phyloP scores from a whole-genome alignment of 192 early-diverging fungal genomes.

The Linnemannia zychae region DNA sequence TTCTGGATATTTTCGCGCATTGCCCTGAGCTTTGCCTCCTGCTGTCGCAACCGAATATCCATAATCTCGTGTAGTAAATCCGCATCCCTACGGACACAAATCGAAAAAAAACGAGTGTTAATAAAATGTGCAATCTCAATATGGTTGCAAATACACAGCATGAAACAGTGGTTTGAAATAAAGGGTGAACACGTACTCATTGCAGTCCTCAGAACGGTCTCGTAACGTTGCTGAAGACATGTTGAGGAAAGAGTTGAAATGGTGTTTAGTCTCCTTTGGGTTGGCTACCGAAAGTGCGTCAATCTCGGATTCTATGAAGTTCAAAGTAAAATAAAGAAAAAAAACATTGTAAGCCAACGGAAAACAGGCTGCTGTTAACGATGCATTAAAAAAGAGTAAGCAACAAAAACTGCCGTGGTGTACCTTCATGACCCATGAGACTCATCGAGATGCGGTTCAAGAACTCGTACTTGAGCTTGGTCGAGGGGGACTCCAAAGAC shows the following conservation, averaged over 20 bases:
- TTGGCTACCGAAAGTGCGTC: not conserved
- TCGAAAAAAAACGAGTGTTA: not conserved
- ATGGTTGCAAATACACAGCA: not conserved
- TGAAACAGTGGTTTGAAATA: too few species aligned
- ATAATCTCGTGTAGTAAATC: conserved; percentile 31
- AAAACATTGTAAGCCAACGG: not conserved
- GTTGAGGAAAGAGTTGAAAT: not conserved
- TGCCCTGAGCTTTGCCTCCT: conserved; percentile 20
- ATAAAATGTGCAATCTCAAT: not conserved
- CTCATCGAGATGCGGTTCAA: conserved; percentile 33
- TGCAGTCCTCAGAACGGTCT: not conserved
- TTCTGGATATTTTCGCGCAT: conserved; percentile 11
- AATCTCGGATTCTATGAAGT: not conserved
- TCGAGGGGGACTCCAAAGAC: conserved; percentile 48
- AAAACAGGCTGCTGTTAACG: not conserved
- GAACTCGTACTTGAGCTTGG: conserved; percentile 48
- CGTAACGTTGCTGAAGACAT: not conserved
- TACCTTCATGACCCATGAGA: conserved; percentile 38
- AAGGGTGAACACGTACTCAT: not conserved
- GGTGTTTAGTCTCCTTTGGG: not conserved
- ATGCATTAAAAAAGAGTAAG: not conserved
- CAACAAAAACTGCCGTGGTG: not conserved
- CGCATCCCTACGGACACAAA: conserved; percentile 10
- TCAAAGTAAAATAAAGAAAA: not conserved
- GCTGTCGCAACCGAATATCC: conserved; percentile 21